Evolutionary conservation across 2,329 filamentous ascomycete species (phyloP), one percentile per base, ranked within the genome.

Genomic region (Calonectria leucothoes): DNA sequence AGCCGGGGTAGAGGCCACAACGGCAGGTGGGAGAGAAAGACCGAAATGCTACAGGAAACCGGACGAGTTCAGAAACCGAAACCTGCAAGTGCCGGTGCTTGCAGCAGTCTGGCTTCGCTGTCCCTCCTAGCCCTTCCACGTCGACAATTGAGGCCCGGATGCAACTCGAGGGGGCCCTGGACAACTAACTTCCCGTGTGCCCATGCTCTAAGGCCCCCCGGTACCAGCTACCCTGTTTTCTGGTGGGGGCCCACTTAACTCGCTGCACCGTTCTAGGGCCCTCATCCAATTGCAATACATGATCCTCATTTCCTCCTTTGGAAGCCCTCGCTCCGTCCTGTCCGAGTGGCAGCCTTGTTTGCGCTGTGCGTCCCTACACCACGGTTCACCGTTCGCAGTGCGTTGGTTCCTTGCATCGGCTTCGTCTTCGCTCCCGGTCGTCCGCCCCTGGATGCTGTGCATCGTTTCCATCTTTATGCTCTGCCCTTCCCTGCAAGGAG

Each of bases 241-340:
- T 64, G 15, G 37, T 10, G 14, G 25, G 6, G 37, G 11, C 37
- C 59, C 59, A 64, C 20, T 35, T 63, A 45, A 64, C 61, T 20
- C 67, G 37, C 35, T 67, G 66, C 70, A 59, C 17, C 37, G 17
- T 35, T 20, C 29, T 31, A 49, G 48, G 42, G 23, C 48, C 42
- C 31, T 49, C 59, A 69, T 71, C 76, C 78, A 79, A 80, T 79
- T 77, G 70, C 70, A 77, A 65, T 77, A 78, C 70, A 79, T 71
- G 72, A 23, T 72, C 67, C 49, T 48, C 45, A 31, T 66, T 45
- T 64, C 49, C 57, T 35, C 55, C 65, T 39, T 35, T 59, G 23
- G 55, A 35, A 23, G 35, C 64, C 65, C 55, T 63, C 31, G 27
- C 45, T 61, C 57, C 70, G 63, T 45, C 42, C 51, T 57, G 48